These are phyloP conservation scores for Melampsora abietis-canadensis DNA, from an alignment of 1,284 basidiomycete genomes.

Conservation along the genomic window DNA sequence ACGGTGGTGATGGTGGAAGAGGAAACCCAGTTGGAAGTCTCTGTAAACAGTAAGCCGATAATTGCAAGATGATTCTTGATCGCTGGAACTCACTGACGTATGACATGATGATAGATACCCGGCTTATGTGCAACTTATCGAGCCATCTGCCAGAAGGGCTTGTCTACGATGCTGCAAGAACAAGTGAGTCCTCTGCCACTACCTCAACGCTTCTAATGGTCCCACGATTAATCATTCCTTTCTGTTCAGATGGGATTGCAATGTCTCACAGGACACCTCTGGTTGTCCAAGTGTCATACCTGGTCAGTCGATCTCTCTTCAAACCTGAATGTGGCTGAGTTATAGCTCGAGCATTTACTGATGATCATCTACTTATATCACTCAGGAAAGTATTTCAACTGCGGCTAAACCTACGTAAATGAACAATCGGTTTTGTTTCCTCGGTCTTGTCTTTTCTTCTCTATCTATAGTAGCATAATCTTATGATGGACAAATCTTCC, in stretches of 20 bases:
- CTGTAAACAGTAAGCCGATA: conserved; percentile 43
- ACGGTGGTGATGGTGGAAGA: conserved; percentile 50
- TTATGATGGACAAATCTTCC: no score
- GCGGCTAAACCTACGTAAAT: no score
- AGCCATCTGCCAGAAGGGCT: conserved; percentile 48
- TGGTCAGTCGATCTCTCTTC: conserved; percentile 27
- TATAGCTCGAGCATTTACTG: no score
- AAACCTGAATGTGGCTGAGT: no score
- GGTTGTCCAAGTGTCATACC: conserved; percentile 47
- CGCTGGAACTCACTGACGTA: no score
- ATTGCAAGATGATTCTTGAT: no score
- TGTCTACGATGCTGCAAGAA: conserved; percentile 52
- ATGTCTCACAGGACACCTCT: conserved; percentile 44
- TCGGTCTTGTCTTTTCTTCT: no score
- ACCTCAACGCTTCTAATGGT: no score
- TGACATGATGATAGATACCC: conserved; percentile 45
- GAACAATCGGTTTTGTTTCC: no score
- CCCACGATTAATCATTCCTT: neutral
- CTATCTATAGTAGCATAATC: no score
- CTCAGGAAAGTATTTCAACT: no score
- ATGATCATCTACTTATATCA: no score
- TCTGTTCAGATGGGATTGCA: conserved; percentile 43
- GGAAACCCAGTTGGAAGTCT: conserved; percentile 50
- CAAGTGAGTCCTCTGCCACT: conserved; percentile 20
- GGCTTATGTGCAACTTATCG: conserved; percentile 51